Evolutionary conservation across 116 monocot species (phyloP).

Genomic region (Trichopus zeylanicus): DNA sequence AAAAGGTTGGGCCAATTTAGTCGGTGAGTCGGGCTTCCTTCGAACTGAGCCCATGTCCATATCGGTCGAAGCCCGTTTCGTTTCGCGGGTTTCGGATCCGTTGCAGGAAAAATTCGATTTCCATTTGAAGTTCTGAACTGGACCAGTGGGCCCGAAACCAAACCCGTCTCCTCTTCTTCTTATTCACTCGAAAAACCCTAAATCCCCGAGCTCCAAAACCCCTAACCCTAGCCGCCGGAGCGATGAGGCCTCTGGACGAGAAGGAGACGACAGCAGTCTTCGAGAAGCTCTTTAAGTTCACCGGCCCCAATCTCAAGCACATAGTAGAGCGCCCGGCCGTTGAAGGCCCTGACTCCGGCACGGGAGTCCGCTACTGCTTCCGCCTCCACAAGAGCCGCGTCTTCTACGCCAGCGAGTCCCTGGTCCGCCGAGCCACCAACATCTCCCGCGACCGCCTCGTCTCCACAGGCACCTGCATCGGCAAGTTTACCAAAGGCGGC

Average conservation of each 20-base stretch:
- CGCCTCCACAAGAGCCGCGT: slow-evolving; percentile 89
- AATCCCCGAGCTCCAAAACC: too few species aligned
- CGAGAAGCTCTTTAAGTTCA: slow-evolving; percentile 95
- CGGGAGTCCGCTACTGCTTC: slow-evolving; percentile 72
- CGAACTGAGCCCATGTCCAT: too few species aligned
- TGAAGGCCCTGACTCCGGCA: slow-evolving; percentile 28
- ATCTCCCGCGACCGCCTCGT: slow-evolving; percentile 64
- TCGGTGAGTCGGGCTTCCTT: too few species aligned
- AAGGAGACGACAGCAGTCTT: slow-evolving; percentile 87
- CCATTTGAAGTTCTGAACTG: too few species aligned
- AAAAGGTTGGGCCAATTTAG: too few species aligned
- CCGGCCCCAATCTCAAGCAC: slow-evolving; percentile 74
- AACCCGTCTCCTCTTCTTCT: too few species aligned
- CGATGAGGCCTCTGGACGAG: slow-evolving; percentile 94
- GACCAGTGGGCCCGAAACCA: too few species aligned
- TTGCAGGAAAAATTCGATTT: too few species aligned
- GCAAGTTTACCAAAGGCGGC: slow-evolving; percentile 75
- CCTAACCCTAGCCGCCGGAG: not conserved
- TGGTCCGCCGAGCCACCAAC: slow-evolving; percentile 72
- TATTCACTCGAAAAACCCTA: too few species aligned
- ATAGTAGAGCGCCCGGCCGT: slow-evolving; percentile 74
- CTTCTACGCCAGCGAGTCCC: slow-evolving; percentile 65
- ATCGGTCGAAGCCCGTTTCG: too few species aligned
- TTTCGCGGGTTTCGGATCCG: too few species aligned
- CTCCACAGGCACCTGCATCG: slow-evolving; percentile 59